phyloP scores from a whole-genome alignment of 768 basidiomycete species.

The Boletus edulis region DNA sequence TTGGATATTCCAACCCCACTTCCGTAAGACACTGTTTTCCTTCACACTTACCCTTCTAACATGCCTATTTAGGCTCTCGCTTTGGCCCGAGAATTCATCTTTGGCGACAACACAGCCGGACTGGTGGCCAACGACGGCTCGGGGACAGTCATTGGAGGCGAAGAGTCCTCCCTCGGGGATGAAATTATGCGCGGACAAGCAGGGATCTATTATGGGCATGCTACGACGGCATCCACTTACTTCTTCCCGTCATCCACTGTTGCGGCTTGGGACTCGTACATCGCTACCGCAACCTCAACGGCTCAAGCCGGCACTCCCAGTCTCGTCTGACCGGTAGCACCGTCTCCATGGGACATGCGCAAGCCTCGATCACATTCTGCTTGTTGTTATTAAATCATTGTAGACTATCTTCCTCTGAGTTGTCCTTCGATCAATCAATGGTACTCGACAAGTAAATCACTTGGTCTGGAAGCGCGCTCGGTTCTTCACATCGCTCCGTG shows the following conservation, averaged over 20 bases:
- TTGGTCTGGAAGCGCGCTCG: too few species aligned
- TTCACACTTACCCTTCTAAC: neutral
- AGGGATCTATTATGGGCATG: neutral
- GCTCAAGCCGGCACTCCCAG: too few species aligned
- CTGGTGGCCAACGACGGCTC: neutral
- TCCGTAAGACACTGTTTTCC: neutral
- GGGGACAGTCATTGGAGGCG: constrained; percentile 6
- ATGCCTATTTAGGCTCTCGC: neutral
- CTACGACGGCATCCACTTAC: neutral
- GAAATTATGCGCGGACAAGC: neutral
- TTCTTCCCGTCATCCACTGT: neutral
- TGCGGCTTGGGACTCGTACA: neutral
- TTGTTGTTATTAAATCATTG: too few species aligned
- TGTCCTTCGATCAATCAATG: too few species aligned
- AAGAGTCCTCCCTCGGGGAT: neutral
- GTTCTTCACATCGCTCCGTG: too few species aligned
- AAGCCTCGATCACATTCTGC: too few species aligned
- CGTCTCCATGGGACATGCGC: too few species aligned
- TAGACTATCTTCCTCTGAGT: too few species aligned
- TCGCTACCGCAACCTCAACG: too few species aligned
- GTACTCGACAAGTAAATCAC: too few species aligned
- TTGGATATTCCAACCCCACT: neutral
- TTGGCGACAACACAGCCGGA: neutral
- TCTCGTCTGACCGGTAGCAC: too few species aligned
- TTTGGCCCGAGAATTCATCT: neutral